Evolutionary conservation across 306 rosid species (phyloP), one percentile per base, ranked within the genome.

Genomic region (Pyrus bretschneideri): DNA sequence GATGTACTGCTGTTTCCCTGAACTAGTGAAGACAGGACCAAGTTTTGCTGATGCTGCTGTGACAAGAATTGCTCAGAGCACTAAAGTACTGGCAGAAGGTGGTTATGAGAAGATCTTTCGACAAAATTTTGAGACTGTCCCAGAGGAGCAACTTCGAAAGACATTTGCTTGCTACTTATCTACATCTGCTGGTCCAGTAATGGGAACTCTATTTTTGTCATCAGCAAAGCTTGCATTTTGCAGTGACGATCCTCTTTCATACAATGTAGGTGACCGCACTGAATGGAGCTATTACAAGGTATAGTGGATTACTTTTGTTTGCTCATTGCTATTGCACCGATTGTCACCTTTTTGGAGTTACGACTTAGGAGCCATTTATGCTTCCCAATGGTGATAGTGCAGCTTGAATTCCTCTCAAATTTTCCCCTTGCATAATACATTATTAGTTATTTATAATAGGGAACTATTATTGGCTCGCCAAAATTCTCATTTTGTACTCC

Each of bases 161-260:
- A 86, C 99, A 6, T 95, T 75, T 89, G 99, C 97, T 7, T 92
- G 97, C 85, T 95, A 88, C 69, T 80, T 95, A 25, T 92, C 99
- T 71, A 95, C 99, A n/a, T 95, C 99, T 12, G 99, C 97, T 76
- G 99, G 99, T 59, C 99, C 99, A 15, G 93, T 92, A 9, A 89
- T 92, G 97, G 99, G 99, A 72, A 88, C 86, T 79, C 64, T 95
- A 52, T 92, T 89, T 80, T 78, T 95, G 86, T 91, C 99, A 72
- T 85, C 97, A 0, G 97, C 91, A 11, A 96, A 96, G 83, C 85
- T 96, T 61, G 98, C 97, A 3, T 96, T 96, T 80, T 92, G 97
- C 75, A 96, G 99, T 75, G 98, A 96, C 74, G 88, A 67, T 71
- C 97, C 98, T 13, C 99, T 96, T 77, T 92, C 98, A 31, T 92